Base-by-base conservation (phyloP, 83 land plant species). In the Isoetes engelmannii region DNA sequence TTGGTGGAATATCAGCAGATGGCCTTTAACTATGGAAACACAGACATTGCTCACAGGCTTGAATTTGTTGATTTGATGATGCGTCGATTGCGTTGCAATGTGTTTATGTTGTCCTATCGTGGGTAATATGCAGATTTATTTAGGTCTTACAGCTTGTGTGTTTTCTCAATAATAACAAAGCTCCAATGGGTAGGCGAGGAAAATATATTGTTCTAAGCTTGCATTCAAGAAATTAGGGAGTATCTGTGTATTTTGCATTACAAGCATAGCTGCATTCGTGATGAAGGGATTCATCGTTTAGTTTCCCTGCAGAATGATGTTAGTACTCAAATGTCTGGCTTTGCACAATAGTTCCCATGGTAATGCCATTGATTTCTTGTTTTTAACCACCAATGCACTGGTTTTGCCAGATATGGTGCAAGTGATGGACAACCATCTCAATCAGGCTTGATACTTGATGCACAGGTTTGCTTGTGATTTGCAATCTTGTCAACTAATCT, bases 1-100 rank as follows among this genome's bases (percentile, higher is more conserved):
- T 28, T 28, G 37, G 37, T 28, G 37, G 37, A 28, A 28, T 28
- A 28, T 28, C 37, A 28, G 37, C 37, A 28, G 37, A 28, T 28
- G 37, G 37, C 7, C 74, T 79, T 83, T 84, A 17, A 78, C 80
- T 65, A 19, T 42, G 9, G 51, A n/a, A 18, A 48, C 57, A 0
- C 66, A 92, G 99, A 95, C 83, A 95, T 90, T 70, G 97, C 99
- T 47, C 93, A 95, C 72, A 84, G 97, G 63, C 97, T 95, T 71
- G 93, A 88, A 74, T 88, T 86, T 80, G 82, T 88, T 45, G 83
- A 82, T 19, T 65, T 86, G 48, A 86, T 91, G 87, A 62, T 95
- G 57, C 87, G 79, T 28, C 82, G 71, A 62, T 73, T 95, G 65
- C 77, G 84, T 5, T 95, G 99, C 85, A 95, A 95, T 79, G 93